A percentile compares a stretch with the other conserved stretches of the same genome.
Conservation (phyloP, 2,329 filamentous ascomycete genomes). For the Paraconiothyrium sp. region DNA sequence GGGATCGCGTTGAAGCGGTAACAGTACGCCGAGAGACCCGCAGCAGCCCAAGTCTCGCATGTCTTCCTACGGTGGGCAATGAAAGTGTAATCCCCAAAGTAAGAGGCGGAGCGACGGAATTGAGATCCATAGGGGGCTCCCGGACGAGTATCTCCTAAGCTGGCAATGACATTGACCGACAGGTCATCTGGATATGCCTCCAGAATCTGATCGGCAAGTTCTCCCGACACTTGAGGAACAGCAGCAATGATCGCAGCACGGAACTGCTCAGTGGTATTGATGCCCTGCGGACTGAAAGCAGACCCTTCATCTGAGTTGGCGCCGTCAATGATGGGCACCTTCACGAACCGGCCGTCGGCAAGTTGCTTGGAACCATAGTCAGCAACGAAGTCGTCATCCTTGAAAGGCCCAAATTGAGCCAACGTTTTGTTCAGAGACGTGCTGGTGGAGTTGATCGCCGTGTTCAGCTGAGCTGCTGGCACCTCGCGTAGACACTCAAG, state of each 20-base stretch:
- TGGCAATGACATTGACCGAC: conserved; percentile 14
- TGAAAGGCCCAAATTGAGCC: conserved; percentile 48
- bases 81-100: conserved; percentile 63
- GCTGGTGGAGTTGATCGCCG: conserved; percentile 58
- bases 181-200: conserved; percentile 41
- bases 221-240: conserved; percentile 32
- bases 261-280: conserved; percentile 63
- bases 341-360: conserved; percentile 66
- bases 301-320: conserved; percentile 74
- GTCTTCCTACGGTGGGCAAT: conserved; percentile 65
- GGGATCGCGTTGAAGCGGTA: conserved; percentile 70
- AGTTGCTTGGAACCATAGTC: conserved; percentile 65
- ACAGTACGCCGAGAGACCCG: conserved; percentile 63
- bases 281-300: conserved; percentile 57
- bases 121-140: conserved; percentile 53
- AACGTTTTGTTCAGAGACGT: neutral
- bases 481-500: conserved; percentile 68
- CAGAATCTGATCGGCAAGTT: conserved; percentile 35
- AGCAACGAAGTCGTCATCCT: conserved; percentile 67
- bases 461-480: conserved; percentile 61
- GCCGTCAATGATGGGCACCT: conserved; percentile 71
- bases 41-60: conserved; percentile 61
- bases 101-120: conserved; percentile 60
- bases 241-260: conserved; percentile 41
- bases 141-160: conserved; percentile 19